These are phyloP conservation scores for Geranium rotundifolium DNA, from an alignment of 345 rosid genomes.

Conservation along the genomic window DNA sequence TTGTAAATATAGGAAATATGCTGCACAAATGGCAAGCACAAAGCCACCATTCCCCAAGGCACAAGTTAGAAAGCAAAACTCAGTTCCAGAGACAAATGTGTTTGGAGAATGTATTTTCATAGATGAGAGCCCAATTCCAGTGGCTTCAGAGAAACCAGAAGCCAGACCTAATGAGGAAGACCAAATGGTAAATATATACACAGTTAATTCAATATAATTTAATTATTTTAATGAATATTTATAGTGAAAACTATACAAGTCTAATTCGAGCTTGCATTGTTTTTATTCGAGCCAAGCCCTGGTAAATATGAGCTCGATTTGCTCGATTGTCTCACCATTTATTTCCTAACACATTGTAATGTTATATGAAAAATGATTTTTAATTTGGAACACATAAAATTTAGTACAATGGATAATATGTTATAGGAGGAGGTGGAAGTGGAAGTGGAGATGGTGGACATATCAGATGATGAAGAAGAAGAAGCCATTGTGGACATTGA, in stretches of 20 bases:
- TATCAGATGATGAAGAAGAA: constrained; percentile 18
- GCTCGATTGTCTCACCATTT: neutral
- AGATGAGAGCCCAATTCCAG: constrained; percentile 35
- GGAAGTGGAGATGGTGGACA: constrained; percentile 89
- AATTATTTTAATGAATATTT: no score
- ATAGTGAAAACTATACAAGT: no score
- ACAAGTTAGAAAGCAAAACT: neutral
- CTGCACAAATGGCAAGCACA: constrained; percentile 35
- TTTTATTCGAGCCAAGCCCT: no score
- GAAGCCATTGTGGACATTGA: constrained; percentile 65
- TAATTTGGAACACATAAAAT: neutral
- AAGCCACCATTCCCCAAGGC: constrained; percentile 10
- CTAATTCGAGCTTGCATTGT: no score
- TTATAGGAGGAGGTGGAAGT: constrained; percentile 70
- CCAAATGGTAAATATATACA: constrained; percentile 43
- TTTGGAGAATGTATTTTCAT: constrained; percentile 44
- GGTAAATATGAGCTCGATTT: no score
- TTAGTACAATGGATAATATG: neutral
- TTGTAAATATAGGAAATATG: constrained; percentile 33
- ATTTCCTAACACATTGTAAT: neutral
- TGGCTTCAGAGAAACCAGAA: constrained; percentile 51
- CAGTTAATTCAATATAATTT: no score
- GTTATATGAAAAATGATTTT: neutral
- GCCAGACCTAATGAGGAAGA: constrained; percentile 25
- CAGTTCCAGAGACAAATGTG: constrained; percentile 22